Evolutionary conservation across 148 eudicot genomes (phyloP).

Genomic region (Spergularia marina): DNA sequence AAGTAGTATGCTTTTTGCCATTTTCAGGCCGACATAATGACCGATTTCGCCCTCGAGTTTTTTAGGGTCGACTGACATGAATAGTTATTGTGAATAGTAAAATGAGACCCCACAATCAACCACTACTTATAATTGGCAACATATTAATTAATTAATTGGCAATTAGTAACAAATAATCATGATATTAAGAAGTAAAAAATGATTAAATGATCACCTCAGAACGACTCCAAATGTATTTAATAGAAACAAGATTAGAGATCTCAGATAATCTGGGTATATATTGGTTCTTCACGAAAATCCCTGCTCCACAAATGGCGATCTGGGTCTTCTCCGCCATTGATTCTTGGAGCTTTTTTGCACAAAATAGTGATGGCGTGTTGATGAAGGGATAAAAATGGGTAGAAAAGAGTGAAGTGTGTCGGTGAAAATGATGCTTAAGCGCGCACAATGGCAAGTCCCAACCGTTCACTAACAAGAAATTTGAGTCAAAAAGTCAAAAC

Average conservation of each 20-base stretch:
- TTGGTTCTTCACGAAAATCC: conserved; percentile 71
- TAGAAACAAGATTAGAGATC: conserved; percentile 59
- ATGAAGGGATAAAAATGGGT: neutral
- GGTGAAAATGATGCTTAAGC: neutral
- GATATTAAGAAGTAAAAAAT: too few relatives aligned
- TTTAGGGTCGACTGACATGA: neutral
- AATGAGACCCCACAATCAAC: too few relatives aligned
- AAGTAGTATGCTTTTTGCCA: too few relatives aligned
- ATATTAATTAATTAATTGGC: too few relatives aligned
- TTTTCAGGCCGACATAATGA: too few relatives aligned
- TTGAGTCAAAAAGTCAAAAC: too few relatives aligned
- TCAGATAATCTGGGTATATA: conserved; percentile 89
- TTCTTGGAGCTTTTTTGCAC: neutral
- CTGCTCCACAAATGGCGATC: conserved; percentile 91
- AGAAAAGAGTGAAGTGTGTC: neutral
- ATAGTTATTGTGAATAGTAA: too few relatives aligned
- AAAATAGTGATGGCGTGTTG: neutral
- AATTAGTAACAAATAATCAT: too few relatives aligned
- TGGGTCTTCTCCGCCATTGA: conserved; percentile 44
- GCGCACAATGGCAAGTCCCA: too few relatives aligned
- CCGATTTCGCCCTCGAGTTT: too few relatives aligned
- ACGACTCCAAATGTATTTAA: conserved; percentile 91
- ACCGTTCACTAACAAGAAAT: too few relatives aligned
- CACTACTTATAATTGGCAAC: too few relatives aligned
- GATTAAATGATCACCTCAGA: conserved; percentile 41